Evolutionary conservation across 2,329 filamentous ascomycete species (phyloP), one percentile per base, ranked within the genome.

Genomic region (Diaporthe sp.): DNA sequence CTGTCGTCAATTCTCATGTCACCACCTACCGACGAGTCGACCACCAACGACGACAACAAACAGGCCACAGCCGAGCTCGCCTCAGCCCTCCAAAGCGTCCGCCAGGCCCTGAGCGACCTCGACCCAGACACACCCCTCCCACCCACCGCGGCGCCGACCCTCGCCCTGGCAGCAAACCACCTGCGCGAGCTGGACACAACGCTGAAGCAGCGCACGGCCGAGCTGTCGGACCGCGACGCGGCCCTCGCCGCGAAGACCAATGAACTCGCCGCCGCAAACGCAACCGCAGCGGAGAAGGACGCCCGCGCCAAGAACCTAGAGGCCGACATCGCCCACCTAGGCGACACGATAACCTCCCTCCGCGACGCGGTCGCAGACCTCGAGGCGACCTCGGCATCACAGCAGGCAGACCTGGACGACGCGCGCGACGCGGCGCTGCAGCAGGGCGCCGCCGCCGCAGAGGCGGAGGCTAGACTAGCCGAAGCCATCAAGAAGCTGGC

Each of bases 31-130:
- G n/a, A 55, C 33, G 42, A 19, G 17, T n/a, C 40, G 1, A 13
- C 38, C 35, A 55, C 25, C 22, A 55, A 33, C 3, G 17, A 15
- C 3, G 57, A 40, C 25, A 40, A 66, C 2, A 55, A 38, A 4
- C 54, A 68, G 10, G 47, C 57, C 33, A 57, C 71, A 1, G 40
- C 17, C 6, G 52, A n/a, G 25, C 67, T 76, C 4, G 40, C 58
- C 30, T 50, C 71, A 9, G 54, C 74, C 12, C 50, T 76, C 33
- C 58, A 61, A 9, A 68, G 68, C 30, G 61, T 73, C 22, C 72
- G 61, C 8, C 42, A n/a, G 6, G 68, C 67, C 45, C 19, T 76
- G 4, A 38, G 40, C 13, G 40, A 72, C 17, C 47, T 76, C 1
- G 61, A 47, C 5, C 54, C 72, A 6, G 38, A 40, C 28, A 35